A percentile compares a stretch with the other conserved stretches of the same genome.
phyloP scores from a whole-genome alignment of 2,329 filamentous ascomycete species.

The Botrytis aclada region DNA sequence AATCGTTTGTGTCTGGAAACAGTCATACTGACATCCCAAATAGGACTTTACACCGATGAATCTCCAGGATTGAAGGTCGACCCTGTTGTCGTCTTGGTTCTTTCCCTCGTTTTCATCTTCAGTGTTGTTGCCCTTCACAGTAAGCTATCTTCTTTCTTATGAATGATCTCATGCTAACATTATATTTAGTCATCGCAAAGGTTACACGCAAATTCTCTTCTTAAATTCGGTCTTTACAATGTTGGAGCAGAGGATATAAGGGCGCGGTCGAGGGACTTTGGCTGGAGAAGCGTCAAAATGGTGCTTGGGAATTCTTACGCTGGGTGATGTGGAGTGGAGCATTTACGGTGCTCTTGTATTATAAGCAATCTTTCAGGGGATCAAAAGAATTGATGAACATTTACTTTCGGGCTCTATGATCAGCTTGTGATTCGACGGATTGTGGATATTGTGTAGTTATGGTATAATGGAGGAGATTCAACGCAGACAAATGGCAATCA shows the following conservation, averaged over 20 bases:
- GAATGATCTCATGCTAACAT: slow-evolving; percentile 9
- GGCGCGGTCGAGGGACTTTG: slow-evolving; percentile 1
- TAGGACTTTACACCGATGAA: slow-evolving; percentile 96
- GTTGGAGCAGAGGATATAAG: slow-evolving; percentile 10
- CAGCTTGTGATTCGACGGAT: neutral
- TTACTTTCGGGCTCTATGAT: neutral
- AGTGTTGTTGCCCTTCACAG: slow-evolving; percentile 96
- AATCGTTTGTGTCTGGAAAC: neutral
- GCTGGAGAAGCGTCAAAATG: neutral
- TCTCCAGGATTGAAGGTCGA: slow-evolving; percentile 96
- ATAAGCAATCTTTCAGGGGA: slow-evolving; percentile 15
- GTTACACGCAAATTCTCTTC: slow-evolving; percentile 79
- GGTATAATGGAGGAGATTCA: slow-evolving; percentile 6
- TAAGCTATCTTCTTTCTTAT: slow-evolving; percentile 48
- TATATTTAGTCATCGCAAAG: slow-evolving; percentile 79
- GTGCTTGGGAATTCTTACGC: slow-evolving; percentile 5
- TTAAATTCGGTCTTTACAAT: slow-evolving; percentile 23
- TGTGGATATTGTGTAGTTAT: neutral
- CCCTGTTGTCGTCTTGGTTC: slow-evolving; percentile 92
- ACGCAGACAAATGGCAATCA: no score
- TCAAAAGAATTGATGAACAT: slow-evolving; percentile 15
- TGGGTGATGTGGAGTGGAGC: neutral
- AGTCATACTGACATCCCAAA: slow-evolving; percentile 19
- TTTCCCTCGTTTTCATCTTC: slow-evolving; percentile 98
- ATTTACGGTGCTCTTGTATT: slow-evolving; percentile 19